A percentile compares a stretch with the other conserved stretches of the same genome.
Conservation (phyloP, 177 flowering plant species). For the Vitis hybrid region DNA sequence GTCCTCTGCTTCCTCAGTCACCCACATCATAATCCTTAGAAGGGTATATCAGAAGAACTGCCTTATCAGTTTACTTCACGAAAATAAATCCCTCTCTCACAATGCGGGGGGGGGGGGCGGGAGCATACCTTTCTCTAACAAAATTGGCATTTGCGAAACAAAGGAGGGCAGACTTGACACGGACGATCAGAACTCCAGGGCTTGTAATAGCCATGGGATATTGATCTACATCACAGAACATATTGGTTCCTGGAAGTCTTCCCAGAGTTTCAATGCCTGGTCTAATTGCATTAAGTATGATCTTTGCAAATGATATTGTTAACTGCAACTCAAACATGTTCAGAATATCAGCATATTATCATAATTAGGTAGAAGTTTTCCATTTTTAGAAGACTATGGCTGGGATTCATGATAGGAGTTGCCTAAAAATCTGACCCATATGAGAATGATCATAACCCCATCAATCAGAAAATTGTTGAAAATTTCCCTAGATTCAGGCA, state of each 20-base stretch:
- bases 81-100: not conserved
- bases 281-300: constrained; percentile 45
- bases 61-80: not conserved
- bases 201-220: constrained; percentile 44
- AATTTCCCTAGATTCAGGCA: too few species aligned
- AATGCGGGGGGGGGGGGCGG: rapidly evolving
- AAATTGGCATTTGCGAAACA: constrained; percentile 79
- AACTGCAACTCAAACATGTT: constrained; percentile 37
- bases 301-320: constrained; percentile 57
- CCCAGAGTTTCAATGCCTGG: constrained; percentile 60
- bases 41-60: not conserved
- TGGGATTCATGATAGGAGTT: too few species aligned
- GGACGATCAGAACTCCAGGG: constrained; percentile 41
- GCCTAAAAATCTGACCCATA: too few species aligned
- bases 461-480: too few species aligned
- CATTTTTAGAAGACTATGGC: too few species aligned
- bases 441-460: too few species aligned
- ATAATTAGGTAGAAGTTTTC: too few species aligned
- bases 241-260: constrained; percentile 52
- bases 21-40: constrained; percentile 47
- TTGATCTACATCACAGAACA: constrained; percentile 47
- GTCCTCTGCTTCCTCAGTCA: constrained; percentile 25
- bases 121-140: constrained; percentile 60
- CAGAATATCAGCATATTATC: too few species aligned
- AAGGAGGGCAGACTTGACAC: constrained; percentile 52